Base-by-base conservation (phyloP, 1,284 basidiomycete species). In the Sutorius eximius region DNA sequence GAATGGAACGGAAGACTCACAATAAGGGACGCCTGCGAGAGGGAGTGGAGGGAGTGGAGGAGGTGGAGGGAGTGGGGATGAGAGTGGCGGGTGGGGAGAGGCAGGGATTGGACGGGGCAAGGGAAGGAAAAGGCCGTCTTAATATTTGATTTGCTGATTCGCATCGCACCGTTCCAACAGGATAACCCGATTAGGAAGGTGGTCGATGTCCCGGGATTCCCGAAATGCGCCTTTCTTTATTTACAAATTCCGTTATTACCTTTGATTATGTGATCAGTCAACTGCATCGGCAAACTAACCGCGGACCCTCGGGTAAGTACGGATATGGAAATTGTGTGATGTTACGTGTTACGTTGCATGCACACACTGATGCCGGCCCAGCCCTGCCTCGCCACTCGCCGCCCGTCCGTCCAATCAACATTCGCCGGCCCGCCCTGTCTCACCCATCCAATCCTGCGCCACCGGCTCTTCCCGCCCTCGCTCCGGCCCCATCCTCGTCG, bases 71-170 rank as follows among this genome's bases (percentile, higher is more conserved):
- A n/a, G 43, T n/a, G 42, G 54, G 27, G 46, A 27, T 20, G 30
- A 11, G 46, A n/a, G 44, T 48, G 56, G 59, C 34, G 63, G 63
- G 55, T 43, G 54, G 56, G 45, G 51, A 52, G 53, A 49, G 56
- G 22, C 57, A 59, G 49, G 59, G 59, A 67, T 62, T 65, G 55
- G 65, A 66, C 60, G 54, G 44, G 41, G 16, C 44, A 44, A 55
- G 54, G 52, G 48, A 48, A 43, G 45, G 53, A 63, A 67, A 69
- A 65, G 59, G 53, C 66, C 63, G 69, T 60, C 66, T 69, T 70
- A 71, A 71, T 72, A 72, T 69, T 72, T 70, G 71, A 70, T 71
- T 71, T 62, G 66, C 53, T 61, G 67, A 71, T 70, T 71, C 65
- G 61, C 66, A 71, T 70, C 70, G 63, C 69, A 70, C 62, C 60